Evolutionary conservation across 2,329 filamentous ascomycete genomes (phyloP).

Genomic region (Aspergillus sp.): DNA sequence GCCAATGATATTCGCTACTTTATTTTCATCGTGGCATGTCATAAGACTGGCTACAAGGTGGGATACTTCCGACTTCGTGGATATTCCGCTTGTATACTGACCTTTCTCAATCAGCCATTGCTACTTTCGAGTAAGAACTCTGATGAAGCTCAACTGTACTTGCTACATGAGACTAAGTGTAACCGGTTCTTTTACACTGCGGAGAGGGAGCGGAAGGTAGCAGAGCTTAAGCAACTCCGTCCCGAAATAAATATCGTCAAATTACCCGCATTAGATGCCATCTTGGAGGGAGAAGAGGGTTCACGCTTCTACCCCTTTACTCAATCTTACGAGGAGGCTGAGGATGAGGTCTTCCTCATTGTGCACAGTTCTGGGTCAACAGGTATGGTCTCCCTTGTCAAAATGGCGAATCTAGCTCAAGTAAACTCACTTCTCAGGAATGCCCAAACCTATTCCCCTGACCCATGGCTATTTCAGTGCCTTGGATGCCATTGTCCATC

Average conservation of each 20-base stretch:
- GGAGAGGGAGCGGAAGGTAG: neutral
- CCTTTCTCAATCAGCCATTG: neutral
- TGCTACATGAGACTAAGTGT: neutral
- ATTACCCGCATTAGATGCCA: neutral
- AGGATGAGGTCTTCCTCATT: conserved; percentile 28
- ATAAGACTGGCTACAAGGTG: conserved; percentile 24
- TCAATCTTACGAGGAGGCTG: conserved; percentile 23
- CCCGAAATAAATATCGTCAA: neutral
- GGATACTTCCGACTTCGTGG: neutral
- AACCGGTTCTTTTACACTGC: neutral
- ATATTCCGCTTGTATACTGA: neutral
- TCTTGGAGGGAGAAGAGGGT: neutral
- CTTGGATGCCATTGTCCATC: neutral
- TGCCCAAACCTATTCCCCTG: neutral
- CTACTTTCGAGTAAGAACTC: neutral
- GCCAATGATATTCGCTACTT: conserved; percentile 25
- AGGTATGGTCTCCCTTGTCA: conserved; percentile 18
- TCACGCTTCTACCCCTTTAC: conserved; percentile 12
- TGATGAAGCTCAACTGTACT: neutral
- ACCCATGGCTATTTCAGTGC: neutral
- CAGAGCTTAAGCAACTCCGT: neutral
- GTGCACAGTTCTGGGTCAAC: conserved; percentile 41
- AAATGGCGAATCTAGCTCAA: neutral
- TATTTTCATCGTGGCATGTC: conserved; percentile 21
- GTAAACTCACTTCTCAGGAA: neutral